These are phyloP conservation scores for Ricinus communis DNA, from an alignment of 345 rosid species.

Conservation along the genomic window DNA sequence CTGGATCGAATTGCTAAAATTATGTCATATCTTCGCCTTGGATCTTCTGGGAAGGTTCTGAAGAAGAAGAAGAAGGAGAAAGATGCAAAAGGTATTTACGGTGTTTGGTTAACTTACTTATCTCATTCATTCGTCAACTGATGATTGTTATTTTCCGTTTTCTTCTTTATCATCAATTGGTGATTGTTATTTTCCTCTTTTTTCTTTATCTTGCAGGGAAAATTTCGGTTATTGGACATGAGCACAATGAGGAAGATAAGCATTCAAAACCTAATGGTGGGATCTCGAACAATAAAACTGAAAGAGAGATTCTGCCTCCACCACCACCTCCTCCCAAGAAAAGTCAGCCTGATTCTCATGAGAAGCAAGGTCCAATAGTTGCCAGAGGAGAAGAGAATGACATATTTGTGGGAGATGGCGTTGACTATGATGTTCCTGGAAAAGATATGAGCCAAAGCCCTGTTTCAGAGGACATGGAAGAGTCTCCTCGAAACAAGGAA, in stretches of 20 bases:
- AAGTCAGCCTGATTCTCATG: slow-evolving; percentile 46
- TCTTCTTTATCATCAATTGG: slow-evolving; percentile 10
- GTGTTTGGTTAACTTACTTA: not conserved
- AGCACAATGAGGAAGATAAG: slow-evolving; percentile 57
- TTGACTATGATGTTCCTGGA: slow-evolving; percentile 72
- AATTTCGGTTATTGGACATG: slow-evolving; percentile 45
- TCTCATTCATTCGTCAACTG: too few relatives aligned
- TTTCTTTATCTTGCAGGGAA: slow-evolving; percentile 46
- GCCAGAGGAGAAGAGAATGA: slow-evolving; percentile 76
- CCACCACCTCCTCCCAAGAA: slow-evolving; percentile 59
- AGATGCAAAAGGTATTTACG: slow-evolving; percentile 61
- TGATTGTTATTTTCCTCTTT: not conserved
- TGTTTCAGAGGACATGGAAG: slow-evolving; percentile 96
- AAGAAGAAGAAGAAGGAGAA: slow-evolving; percentile 99
- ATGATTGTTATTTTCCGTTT: too few relatives aligned
- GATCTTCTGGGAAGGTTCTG: slow-evolving; percentile 97
- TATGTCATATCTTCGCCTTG: slow-evolving; percentile 96
- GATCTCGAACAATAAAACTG: slow-evolving; percentile 37
- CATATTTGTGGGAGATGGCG: slow-evolving; percentile 86
- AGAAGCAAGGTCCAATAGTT: slow-evolving; percentile 55
- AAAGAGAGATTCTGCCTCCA: slow-evolving; percentile 55
- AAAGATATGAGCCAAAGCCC: slow-evolving; percentile 84
- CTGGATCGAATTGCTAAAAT: slow-evolving; percentile 95
- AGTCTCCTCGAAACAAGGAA: slow-evolving; percentile 90
- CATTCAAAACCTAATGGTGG: slow-evolving; percentile 45